Evolutionary conservation across 345 rosid species (phyloP).

Genomic region (Boechera retrofracta): DNA sequence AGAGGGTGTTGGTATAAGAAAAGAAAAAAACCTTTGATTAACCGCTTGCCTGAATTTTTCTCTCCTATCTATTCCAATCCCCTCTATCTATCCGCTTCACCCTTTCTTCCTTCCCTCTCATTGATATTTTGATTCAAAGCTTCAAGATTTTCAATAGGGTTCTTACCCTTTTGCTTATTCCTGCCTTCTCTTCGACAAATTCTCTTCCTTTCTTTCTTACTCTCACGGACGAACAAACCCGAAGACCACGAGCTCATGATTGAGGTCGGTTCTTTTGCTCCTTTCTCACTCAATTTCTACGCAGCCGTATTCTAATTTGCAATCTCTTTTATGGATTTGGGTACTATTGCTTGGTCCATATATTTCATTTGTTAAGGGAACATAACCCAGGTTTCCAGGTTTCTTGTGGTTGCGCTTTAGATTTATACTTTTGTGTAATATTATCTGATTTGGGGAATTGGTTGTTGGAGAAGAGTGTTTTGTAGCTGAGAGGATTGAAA

Average conservation of each 20-base stretch:
- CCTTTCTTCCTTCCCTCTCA: slow-evolving; percentile 10
- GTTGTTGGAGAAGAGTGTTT: background rate
- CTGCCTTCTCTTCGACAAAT: background rate
- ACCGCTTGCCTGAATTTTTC: slow-evolving; percentile 38
- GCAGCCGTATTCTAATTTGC: background rate
- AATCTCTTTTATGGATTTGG: background rate
- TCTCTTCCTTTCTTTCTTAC: background rate
- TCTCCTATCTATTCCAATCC: slow-evolving; percentile 33
- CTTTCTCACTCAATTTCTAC: background rate
- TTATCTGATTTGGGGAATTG: background rate
- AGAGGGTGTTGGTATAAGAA: slow-evolving; percentile 28
- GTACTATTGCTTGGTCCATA: background rate
- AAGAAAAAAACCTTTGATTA: background rate
- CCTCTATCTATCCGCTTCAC: slow-evolving; percentile 38
- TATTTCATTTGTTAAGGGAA: background rate
- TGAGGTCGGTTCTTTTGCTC: slow-evolving; percentile 42
- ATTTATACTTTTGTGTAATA: background rate
- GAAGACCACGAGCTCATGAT: slow-evolving; percentile 40
- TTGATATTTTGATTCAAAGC: slow-evolving; percentile 10
- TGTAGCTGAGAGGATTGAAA: background rate
- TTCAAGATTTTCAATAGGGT: slow-evolving; percentile 1
- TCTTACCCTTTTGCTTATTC: background rate
- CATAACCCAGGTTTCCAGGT: background rate
- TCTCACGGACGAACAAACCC: slow-evolving; percentile 27
- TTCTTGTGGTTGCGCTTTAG: slow-evolving; percentile 3